Evolutionary conservation across 352 stramenopile genomes (phyloP).

Genomic region (Bremia lactucae): DNA sequence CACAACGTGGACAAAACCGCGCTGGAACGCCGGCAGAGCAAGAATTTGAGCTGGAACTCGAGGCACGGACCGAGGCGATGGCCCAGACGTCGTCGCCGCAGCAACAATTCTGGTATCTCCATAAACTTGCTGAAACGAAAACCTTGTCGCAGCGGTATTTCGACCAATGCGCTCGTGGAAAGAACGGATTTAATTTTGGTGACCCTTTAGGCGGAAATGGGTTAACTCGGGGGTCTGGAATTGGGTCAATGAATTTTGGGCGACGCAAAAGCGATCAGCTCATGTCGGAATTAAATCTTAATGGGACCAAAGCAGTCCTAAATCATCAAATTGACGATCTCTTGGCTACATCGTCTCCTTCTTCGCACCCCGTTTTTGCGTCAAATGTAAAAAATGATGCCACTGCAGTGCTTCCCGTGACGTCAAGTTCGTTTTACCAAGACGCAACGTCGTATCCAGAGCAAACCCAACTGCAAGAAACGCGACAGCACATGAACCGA

Average conservation of each 20-base stretch:
- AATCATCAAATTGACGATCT: slow-evolving; percentile 18
- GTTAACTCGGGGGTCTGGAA: slow-evolving; percentile 5
- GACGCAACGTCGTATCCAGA: slow-evolving; percentile 1
- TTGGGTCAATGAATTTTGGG: slow-evolving; percentile 5
- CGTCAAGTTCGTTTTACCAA: slow-evolving; percentile 17
- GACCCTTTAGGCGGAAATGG: slow-evolving; percentile 3
- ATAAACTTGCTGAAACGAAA: slow-evolving; percentile 19
- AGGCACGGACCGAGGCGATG: slow-evolving; percentile 10
- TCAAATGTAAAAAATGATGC: slow-evolving; percentile 21
- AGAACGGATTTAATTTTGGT: slow-evolving; percentile 19
- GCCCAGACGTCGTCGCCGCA: slow-evolving; percentile 4
- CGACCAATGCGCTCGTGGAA: slow-evolving; percentile 16
- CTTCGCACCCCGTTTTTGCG: slow-evolving; percentile 8
- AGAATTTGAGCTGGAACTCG: slow-evolving; percentile 27
- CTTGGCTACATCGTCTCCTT: slow-evolving; percentile 11
- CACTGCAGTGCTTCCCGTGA: slow-evolving; percentile 22
- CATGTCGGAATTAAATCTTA: slow-evolving; percentile 4
- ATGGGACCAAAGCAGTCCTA: slow-evolving; percentile 5
- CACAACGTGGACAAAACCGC: slow-evolving; percentile 7
- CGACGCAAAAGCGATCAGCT: slow-evolving; percentile 29
- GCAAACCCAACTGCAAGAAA: slow-evolving; percentile 14
- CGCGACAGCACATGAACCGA: slow-evolving; percentile 8
- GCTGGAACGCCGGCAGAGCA: slow-evolving; percentile 20
- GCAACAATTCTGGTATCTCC: slow-evolving; percentile 18
- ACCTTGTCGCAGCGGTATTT: slow-evolving; percentile 13